Evolutionary conservation across 73 alveolate genomes (phyloP).

Genomic region (Paramecium pentaurelia): DNA sequence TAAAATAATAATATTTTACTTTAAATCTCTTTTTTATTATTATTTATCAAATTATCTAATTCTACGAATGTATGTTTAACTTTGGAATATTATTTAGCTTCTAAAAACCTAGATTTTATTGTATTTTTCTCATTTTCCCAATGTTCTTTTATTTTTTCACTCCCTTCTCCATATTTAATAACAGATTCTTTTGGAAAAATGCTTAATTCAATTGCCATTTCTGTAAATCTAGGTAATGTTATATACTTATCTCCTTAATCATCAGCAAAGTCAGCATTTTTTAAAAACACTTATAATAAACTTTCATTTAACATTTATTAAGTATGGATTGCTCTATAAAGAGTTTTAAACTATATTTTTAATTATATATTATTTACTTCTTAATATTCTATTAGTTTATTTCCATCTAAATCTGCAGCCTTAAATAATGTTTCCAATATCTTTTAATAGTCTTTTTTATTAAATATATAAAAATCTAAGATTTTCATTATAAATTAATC

Average conservation of each 20-base stretch:
- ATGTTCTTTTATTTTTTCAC: background rate
- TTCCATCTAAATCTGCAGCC: constrained; percentile 53
- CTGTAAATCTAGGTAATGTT: constrained; percentile 6
- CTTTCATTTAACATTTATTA: background rate
- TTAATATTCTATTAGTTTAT: constrained; percentile 4
- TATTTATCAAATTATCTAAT: background rate
- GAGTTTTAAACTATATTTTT: background rate
- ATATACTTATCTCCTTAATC: constrained; percentile 3
- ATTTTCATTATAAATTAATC: background rate
- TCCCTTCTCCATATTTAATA: background rate
- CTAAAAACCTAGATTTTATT: constrained; percentile 9
- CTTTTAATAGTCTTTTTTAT: background rate
- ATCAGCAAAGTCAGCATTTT: constrained; percentile 12
- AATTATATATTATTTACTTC: background rate
- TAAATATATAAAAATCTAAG: background rate
- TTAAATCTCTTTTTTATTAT: background rate
- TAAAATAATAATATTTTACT: background rate
- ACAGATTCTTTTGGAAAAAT: constrained; percentile 14
- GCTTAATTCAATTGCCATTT: background rate
- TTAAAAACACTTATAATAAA: background rate
- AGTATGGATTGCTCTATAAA: background rate
- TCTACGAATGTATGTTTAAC: constrained; percentile 11
- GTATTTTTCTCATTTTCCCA: background rate
- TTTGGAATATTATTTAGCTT: background rate
- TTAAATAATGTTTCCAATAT: background rate